Evolutionary conservation across 352 stramenopile genomes (phyloP), one percentile per base, ranked within the genome.

Genomic region (Saprolegnia parasitica): DNA sequence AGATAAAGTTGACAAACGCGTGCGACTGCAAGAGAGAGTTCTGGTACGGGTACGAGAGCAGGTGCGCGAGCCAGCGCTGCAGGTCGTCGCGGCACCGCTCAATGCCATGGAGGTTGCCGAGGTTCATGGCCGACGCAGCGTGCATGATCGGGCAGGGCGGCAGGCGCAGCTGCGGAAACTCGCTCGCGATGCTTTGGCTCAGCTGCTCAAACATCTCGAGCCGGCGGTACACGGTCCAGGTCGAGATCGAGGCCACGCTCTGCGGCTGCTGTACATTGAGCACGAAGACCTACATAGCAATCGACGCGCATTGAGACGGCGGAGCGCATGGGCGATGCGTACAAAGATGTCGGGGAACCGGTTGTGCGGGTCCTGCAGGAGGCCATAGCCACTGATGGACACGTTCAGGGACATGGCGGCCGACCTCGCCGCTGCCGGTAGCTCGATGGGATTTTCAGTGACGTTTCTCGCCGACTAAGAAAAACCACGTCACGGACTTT

Each of bases 1-100:
- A 90, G 52, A 92, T 76, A 71, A 94, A 94, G 56, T 94, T 83
- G 46, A 91, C 74, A 65, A 94, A 92, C 5, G 89, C 81, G 63
- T 91, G 86, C 56, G 83, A 93, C 75, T 89, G 83, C 71, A 83
- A 88, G 67, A 93, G 82, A n/a, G 86, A 79, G 40, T 64, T 71
- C 55, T 60, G 39, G 63, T 64, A 71, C 56, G 83, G 74, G 73
- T 94, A 83, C 62, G 88, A 81, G 56, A 92, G 73, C 15, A 94
- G 74, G 71, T 92, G 84, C 77, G 89, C 84, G 46, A 94, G 75
- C 86, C 86, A 94, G 77, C 90, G 88, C 29, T 75, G 83, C 63
- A 94, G 67, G 39, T 92, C 86, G 50, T 85, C 76, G 37, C 84
- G 83, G 39, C 79, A 77, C 71, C 88, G 88, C 76, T 92, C 86